These are phyloP conservation scores for Syzygium malaccense DNA, from an alignment of 441 rosid species.

Conservation along the genomic window DNA sequence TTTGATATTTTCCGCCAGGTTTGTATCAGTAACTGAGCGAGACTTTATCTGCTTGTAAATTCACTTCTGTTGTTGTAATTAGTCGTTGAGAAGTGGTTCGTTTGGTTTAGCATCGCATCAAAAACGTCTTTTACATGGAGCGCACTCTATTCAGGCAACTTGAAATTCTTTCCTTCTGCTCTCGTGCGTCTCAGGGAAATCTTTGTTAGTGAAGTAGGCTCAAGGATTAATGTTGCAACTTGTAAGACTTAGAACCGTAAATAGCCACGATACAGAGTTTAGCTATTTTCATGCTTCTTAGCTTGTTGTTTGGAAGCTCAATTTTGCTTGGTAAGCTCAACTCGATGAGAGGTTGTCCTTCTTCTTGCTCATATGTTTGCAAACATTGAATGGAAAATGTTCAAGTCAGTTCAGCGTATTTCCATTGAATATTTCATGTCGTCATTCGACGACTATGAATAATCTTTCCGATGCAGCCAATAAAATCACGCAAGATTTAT, in stretches of 20 bases:
- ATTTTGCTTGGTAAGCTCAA: not conserved
- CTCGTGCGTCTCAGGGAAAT: not conserved
- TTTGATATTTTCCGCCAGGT: conserved; percentile 88
- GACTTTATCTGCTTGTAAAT: not conserved
- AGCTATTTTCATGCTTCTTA: not conserved
- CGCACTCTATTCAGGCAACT: not conserved
- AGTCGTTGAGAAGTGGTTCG: not conserved
- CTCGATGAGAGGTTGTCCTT: not conserved
- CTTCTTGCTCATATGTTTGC: not conserved
- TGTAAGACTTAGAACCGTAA: not conserved
- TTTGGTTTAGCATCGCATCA: not conserved
- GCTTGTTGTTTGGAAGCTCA: not conserved
- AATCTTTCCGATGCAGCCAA: not conserved
- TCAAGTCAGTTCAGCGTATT: not conserved
- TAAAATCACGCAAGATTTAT: not conserved
- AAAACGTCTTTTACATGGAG: not conserved
- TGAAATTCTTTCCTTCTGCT: not conserved
- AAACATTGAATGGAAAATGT: not conserved
- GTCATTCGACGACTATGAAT: not conserved
- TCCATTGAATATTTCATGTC: not conserved
- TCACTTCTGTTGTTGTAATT: not conserved
- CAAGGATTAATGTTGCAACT: not conserved
- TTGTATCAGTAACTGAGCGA: not conserved
- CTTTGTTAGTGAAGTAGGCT: not conserved
- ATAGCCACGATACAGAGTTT: not conserved